Percentiles rank a stretch among this genome's conserved stretches.
Conservation (phyloP, 2,329 filamentous ascomycete genomes). For the Colletotrichum sp. region DNA sequence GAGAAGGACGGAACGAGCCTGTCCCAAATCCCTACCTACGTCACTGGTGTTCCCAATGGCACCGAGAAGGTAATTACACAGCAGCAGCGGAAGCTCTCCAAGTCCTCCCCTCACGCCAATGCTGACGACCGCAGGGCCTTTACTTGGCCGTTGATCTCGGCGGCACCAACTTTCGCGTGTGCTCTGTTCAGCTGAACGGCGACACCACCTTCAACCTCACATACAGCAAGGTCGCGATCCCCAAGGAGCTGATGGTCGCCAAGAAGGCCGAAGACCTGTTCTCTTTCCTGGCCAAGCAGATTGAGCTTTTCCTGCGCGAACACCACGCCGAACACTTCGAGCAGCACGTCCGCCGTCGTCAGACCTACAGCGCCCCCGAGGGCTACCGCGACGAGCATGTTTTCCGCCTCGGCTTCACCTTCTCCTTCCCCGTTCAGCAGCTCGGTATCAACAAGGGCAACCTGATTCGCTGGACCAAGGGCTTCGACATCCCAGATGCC, state of each 20-base stretch:
- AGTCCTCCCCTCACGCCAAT: not conserved
- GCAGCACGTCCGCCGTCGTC: conserved; percentile 67
- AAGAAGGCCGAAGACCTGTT: conserved; percentile 88
- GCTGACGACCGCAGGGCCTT: conserved; percentile 68
- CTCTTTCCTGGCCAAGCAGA: conserved; percentile 89
- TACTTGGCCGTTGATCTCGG: conserved; percentile 98
- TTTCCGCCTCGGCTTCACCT: conserved; percentile 97
- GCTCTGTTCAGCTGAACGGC: conserved; percentile 90
- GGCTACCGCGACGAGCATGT: conserved; percentile 74
- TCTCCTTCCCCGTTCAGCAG: conserved; percentile 96
- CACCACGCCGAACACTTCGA: conserved; percentile 91
- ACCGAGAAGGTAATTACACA: conserved; percentile 79
- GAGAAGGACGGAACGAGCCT: conserved; percentile 78
- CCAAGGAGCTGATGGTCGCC: conserved; percentile 86
- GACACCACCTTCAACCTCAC: conserved; percentile 94
- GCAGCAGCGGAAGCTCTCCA: not conserved
- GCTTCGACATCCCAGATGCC: conserved; percentile 95
- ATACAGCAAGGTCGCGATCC: conserved; percentile 91
- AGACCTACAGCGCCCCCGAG: conserved; percentile 61
- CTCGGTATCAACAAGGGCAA: conserved; percentile 93
- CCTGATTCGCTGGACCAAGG: conserved; percentile 97
- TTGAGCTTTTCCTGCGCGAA: conserved; percentile 83
- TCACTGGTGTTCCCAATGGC: conserved; percentile 93
- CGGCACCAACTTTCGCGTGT: conserved; percentile 97
- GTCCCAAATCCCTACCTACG: conserved; percentile 97